Conservation (phyloP, 495 filamentous ascomycete species). For the Tuber aestivum region DNA sequence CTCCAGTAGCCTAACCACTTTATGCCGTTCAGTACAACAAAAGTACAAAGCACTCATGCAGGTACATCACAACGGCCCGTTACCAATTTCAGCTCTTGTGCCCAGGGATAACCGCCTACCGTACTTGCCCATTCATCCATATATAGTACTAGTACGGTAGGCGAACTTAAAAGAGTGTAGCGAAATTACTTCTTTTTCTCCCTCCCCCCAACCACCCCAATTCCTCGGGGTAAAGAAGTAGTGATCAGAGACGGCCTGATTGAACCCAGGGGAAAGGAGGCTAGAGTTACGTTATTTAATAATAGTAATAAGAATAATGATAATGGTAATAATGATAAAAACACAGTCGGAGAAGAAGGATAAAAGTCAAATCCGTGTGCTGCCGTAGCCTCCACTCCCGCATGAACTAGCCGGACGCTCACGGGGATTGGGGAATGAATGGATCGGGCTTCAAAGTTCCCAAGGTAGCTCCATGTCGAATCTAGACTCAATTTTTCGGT, state of each 20-base stretch:
- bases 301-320: not conserved
- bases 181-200: constrained; percentile 3
- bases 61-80: constrained; percentile 25
- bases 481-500: not conserved
- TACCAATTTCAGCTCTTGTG: constrained; percentile 14
- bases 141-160: not conserved
- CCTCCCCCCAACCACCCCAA: not conserved
- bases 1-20: not conserved
- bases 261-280: not conserved
- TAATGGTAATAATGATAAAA: not conserved
- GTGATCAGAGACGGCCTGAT: constrained; percentile 13
- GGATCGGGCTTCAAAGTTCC: not conserved
- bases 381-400: not conserved
- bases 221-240: not conserved
- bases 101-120: not conserved
- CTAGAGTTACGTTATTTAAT: constrained; percentile 1
- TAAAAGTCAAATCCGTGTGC: not conserved
- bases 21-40: constrained; percentile 3
- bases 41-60: constrained; percentile 25
- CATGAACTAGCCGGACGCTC: not conserved
- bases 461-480: not conserved
- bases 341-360: not conserved
- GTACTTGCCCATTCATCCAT: constrained; percentile 12
- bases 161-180: constrained; percentile 6
- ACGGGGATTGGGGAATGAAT: not conserved